These are phyloP conservation scores for Penicillium thymicola DNA, from an alignment of 2,329 filamentous ascomycete genomes.

Conservation along the genomic window DNA sequence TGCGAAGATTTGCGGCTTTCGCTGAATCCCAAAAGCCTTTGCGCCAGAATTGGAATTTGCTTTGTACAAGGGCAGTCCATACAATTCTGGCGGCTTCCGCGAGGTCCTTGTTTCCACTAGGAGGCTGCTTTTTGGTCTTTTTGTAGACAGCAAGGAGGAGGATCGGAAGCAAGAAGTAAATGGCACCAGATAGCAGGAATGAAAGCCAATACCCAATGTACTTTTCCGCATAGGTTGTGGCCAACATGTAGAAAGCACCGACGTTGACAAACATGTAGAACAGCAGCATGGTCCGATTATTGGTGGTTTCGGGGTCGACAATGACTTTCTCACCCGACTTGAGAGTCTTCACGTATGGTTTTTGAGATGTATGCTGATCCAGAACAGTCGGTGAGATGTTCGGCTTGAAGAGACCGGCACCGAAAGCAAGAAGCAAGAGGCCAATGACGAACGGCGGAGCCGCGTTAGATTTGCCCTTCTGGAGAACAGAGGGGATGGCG, in stretches of 20 bases:
- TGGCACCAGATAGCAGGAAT: slow-evolving; percentile 28
- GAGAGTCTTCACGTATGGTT: slow-evolving; percentile 43
- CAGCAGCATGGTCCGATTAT: slow-evolving; percentile 36
- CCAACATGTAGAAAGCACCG: slow-evolving; percentile 36
- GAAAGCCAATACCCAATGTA: slow-evolving; percentile 19
- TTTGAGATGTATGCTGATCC: neutral
- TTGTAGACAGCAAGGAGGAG: slow-evolving; percentile 35
- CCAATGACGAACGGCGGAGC: slow-evolving; percentile 41
- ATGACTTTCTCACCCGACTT: slow-evolving; percentile 46
- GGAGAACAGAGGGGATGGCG: slow-evolving; percentile 42
- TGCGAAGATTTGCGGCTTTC: slow-evolving; percentile 32
- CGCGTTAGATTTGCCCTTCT: slow-evolving; percentile 28
- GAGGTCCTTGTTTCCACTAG: slow-evolving; percentile 28
- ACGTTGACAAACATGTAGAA: slow-evolving; percentile 37
- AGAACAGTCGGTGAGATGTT: slow-evolving; percentile 11
- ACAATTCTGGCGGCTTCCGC: neutral
- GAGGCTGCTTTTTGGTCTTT: slow-evolving; percentile 30
- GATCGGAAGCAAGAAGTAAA: slow-evolving; percentile 38
- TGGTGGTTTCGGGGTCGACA: slow-evolving; percentile 47
- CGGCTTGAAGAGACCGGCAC: slow-evolving; percentile 41
- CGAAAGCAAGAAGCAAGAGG: slow-evolving; percentile 39
- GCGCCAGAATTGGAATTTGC: neutral
- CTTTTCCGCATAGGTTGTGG: slow-evolving; percentile 39
- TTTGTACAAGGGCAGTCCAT: neutral
- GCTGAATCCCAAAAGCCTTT: slow-evolving; percentile 35